Conservation (phyloP, 352 stramenopile genomes). For the Phytophthora chlamydospora region DNA sequence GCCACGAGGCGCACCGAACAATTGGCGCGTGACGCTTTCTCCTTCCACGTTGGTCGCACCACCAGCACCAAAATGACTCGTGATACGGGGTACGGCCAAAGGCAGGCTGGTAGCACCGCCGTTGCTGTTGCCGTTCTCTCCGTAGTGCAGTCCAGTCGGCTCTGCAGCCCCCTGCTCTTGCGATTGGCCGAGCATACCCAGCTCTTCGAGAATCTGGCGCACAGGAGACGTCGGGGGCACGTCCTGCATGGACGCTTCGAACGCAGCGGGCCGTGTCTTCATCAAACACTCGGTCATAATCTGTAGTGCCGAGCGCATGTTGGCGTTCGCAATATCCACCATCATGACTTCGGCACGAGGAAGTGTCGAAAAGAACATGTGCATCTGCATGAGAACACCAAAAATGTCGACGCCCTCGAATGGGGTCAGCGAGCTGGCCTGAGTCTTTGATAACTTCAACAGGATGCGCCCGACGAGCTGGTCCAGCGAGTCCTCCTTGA, state of each 20-base stretch:
- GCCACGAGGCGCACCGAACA: slow-evolving; percentile 45
- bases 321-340: slow-evolving; percentile 76
- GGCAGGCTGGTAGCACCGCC: slow-evolving; percentile 23
- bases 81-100: slow-evolving; percentile 19
- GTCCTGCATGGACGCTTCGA: slow-evolving; percentile 69
- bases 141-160: slow-evolving; percentile 24
- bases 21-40: slow-evolving; percentile 52
- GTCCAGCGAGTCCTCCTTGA: slow-evolving; percentile 80
- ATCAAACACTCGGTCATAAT: slow-evolving; percentile 72
- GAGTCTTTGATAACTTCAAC: slow-evolving; percentile 61
- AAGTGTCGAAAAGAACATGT: slow-evolving; percentile 84
- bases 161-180: slow-evolving; percentile 29
- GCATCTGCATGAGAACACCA: slow-evolving; percentile 87
- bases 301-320: slow-evolving; percentile 72
- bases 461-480: slow-evolving; percentile 78
- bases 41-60: slow-evolving; percentile 11
- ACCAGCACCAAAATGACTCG: slow-evolving; percentile 24
- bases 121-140: slow-evolving; percentile 18
- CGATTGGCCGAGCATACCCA: slow-evolving; percentile 35
- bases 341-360: slow-evolving; percentile 67
- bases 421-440: slow-evolving; percentile 63
- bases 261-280: slow-evolving; percentile 52
- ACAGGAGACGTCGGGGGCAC: slow-evolving; percentile 62
- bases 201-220: slow-evolving; percentile 48
- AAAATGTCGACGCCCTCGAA: slow-evolving; percentile 86